Conservation (phyloP, 2,329 filamentous ascomycete genomes). For the Metarhizium rileyi region DNA sequence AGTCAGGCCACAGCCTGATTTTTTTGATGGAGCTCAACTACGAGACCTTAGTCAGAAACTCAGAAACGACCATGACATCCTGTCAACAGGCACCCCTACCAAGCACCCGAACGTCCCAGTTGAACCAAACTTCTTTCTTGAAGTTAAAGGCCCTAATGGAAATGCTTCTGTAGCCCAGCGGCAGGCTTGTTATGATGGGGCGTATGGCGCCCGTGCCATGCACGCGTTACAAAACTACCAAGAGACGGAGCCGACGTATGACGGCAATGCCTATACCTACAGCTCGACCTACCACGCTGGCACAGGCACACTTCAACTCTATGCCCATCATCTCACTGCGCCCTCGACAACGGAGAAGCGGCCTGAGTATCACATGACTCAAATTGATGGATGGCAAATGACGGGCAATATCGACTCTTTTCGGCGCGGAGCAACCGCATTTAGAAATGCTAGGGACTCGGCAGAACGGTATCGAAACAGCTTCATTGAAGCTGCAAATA, state of each 20-base stretch:
- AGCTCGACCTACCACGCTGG: conserved; percentile 25
- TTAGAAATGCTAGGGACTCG: too few relatives aligned
- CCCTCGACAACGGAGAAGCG: conserved; percentile 6
- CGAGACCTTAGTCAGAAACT: conserved; percentile 16
- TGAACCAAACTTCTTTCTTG: too few relatives aligned
- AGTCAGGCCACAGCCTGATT: conserved; percentile 24
- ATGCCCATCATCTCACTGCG: conserved; percentile 20
- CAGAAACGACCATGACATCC: conserved; percentile 10
- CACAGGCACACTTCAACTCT: conserved; percentile 21
- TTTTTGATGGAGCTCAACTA: conserved; percentile 22
- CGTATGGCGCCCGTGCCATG: too few relatives aligned
- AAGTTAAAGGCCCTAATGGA: too few relatives aligned
- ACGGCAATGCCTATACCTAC: conserved; percentile 25
- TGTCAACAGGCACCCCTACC: conserved; percentile 22
- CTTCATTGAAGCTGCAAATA: too few relatives aligned
- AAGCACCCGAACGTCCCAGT: conserved; percentile 14
- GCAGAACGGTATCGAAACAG: too few relatives aligned
- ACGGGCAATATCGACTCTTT: too few relatives aligned
- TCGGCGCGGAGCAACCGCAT: too few relatives aligned
- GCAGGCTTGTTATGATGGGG: too few relatives aligned
- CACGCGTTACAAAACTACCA: conserved; percentile 23
- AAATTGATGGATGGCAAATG: too few relatives aligned
- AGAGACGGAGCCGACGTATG: conserved; percentile 17
- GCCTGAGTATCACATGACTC: conserved; percentile 15
- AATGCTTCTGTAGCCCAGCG: too few relatives aligned